Base-by-base conservation (phyloP, 2,329 filamentous ascomycete species). In the Colletotrichum zoysiae region DNA sequence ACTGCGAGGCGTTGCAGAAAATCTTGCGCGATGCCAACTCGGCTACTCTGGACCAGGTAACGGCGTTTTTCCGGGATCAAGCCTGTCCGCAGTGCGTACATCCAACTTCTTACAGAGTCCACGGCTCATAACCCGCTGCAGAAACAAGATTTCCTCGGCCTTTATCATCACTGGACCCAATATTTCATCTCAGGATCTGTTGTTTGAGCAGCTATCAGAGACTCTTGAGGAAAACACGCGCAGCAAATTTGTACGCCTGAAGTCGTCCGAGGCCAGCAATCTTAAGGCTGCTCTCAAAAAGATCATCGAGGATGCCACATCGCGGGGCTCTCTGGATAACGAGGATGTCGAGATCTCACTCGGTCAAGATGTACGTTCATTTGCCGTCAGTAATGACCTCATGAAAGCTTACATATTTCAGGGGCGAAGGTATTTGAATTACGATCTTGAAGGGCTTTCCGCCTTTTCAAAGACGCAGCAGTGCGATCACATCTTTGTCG, bases 121-220 rank as follows among this genome's bases (percentile, higher is more conserved):
- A 38, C 16, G 9, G 20, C 51, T 61, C 23, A 61, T 9, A 23
- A 30, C 12, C 20, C 33, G 30, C 38, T 35, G 55, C 38, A 77
- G 78, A 51, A 82, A 84, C 59, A 88, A 87, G 78, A 87, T 94
- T 50, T 90, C 92, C 0, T 88, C 91, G 9, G 92, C 89, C 2
- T 91, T 95, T 75, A 90, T 95, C 75, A 88, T 94, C 70, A 93
- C 92, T 11, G 94, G 93, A 0, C 92, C 93, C 9, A 94, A 93
- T 74, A 92, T 95, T 75, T 91, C 92, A 46, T 92, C 92, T 1
- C 92, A 95, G 79, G 88, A 90, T 53, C 84, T 92, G 16, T 85
- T 95, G n/a, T 95, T 95, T 75, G 85, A 89, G 70, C 92, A 94
- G 79, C 82, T 95, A 14, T 87, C 88, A 16, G 86, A 89, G 70